Evolutionary conservation across 257 asterid genomes (phyloP).

Genomic region (Petunia secreta): DNA sequence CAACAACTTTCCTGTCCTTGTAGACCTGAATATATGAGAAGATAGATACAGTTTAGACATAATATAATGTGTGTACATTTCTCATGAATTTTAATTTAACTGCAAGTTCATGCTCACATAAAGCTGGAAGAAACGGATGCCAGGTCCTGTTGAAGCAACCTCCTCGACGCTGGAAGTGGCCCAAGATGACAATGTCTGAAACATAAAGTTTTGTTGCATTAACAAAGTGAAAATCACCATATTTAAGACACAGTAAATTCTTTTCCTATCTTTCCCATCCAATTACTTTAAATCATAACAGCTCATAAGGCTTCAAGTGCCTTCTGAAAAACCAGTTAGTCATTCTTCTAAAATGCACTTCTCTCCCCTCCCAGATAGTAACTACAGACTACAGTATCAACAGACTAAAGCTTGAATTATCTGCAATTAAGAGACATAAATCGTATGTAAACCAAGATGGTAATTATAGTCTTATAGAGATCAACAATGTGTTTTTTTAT

Average conservation of each 20-base stretch:
- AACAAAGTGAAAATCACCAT: conserved; percentile 15
- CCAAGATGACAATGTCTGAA: conserved; percentile 77
- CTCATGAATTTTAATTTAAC: neutral
- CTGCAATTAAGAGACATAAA: conserved; percentile 3
- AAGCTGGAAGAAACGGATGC: conserved; percentile 59
- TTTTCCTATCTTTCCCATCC: neutral
- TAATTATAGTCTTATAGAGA: neutral
- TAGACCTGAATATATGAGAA: conserved; percentile 58
- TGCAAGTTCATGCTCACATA: conserved; percentile 39
- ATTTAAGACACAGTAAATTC: neutral
- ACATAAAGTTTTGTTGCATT: conserved; percentile 27
- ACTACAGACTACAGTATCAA: neutral
- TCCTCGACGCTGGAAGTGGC: conserved; percentile 78
- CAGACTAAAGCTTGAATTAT: neutral
- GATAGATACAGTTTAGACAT: neutral
- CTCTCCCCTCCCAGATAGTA: neutral
- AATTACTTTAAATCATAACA: neutral
- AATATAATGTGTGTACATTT: neutral
- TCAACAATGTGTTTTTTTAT: too few relatives aligned
- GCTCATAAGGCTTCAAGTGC: neutral
- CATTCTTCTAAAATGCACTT: neutral
- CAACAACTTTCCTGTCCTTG: conserved; percentile 86
- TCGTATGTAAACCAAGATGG: neutral
- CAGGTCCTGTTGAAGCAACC: conserved; percentile 82
- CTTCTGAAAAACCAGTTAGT: neutral